Conservation (phyloP, 2,329 filamentous ascomycete genomes). For the Keithomyces neogunnii region DNA sequence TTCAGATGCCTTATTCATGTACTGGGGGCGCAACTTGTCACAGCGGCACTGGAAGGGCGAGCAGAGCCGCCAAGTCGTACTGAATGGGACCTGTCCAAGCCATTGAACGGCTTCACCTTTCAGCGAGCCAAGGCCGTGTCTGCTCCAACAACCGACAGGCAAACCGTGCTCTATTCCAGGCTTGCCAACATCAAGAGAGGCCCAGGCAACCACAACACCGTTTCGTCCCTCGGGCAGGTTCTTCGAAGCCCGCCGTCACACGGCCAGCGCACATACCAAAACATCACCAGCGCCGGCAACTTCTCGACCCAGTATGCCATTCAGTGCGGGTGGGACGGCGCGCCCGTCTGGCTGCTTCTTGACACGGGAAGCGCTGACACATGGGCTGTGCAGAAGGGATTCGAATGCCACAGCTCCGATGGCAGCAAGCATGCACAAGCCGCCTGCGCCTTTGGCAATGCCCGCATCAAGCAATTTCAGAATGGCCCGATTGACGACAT, state of each 20-base stretch:
- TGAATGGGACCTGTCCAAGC: slow-evolving; percentile 24
- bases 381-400: slow-evolving; percentile 34
- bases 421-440: slow-evolving; percentile 22
- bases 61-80: background rate
- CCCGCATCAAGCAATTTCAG: slow-evolving; percentile 30
- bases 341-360: slow-evolving; percentile 32
- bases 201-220: slow-evolving; percentile 16
- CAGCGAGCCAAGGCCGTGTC: slow-evolving; percentile 22
- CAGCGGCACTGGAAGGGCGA: background rate
- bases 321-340: slow-evolving; percentile 30
- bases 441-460: slow-evolving; percentile 32
- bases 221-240: slow-evolving; percentile 20
- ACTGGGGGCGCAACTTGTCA: slow-evolving; percentile 6
- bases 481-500: slow-evolving; percentile 29
- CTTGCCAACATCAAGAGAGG: slow-evolving; percentile 21
- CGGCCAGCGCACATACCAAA: slow-evolving; percentile 22
- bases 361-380: slow-evolving; percentile 46
- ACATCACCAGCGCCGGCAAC: slow-evolving; percentile 27
- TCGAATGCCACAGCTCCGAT: slow-evolving; percentile 30
- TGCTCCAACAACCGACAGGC: slow-evolving; percentile 18
- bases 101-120: slow-evolving; percentile 30
- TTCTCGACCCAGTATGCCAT: slow-evolving; percentile 35
- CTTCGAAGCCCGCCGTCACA: slow-evolving; percentile 10
- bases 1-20: slow-evolving; percentile 1
- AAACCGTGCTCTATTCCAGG: slow-evolving; percentile 22